A percentile compares a stretch with the other conserved stretches of the same genome.
phyloP scores from a whole-genome alignment of 106 monocot species.

The Allium fistulosum region DNA sequence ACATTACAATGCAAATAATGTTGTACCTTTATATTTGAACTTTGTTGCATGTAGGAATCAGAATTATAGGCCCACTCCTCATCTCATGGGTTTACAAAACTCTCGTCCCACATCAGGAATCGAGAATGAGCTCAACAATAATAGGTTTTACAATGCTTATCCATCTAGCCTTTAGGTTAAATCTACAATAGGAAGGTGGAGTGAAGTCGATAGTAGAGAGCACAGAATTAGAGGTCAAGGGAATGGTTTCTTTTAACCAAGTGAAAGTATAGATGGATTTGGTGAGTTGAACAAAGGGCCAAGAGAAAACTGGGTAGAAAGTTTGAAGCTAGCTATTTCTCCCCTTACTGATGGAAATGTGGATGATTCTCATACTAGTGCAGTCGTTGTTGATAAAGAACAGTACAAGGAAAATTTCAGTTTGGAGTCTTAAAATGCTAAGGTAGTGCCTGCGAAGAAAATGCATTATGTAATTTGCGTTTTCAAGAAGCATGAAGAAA shows the following conservation, averaged over 20 bases:
- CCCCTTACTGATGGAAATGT: conserved; percentile 32
- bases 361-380: conserved; percentile 11
- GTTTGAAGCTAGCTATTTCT: conserved; percentile 32
- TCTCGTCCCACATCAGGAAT: no score
- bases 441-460: conserved; percentile 86
- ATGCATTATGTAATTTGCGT: conserved; percentile 82
- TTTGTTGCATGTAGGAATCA: conserved; percentile 36
- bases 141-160: no score
- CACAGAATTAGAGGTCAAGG: conserved; percentile 49
- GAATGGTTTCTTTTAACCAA: conserved; percentile 41
- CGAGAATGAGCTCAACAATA: no score
- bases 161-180: no score
- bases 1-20: no score
- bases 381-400: conserved; percentile 34
- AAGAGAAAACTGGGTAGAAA: conserved; percentile 46
- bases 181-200: conserved; percentile 30
- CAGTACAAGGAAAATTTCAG: conserved; percentile 58
- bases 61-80: conserved; percentile 28
- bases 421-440: conserved; percentile 51
- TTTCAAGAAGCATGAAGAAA: conserved; percentile 51
- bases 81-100: conserved; percentile 45
- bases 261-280: conserved; percentile 60
- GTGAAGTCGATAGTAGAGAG: conserved; percentile 22
- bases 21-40: conserved; percentile 15
- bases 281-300: conserved; percentile 84